phyloP scores from a whole-genome alignment of 1,139 yeast species.

The Cylindricascospora bacillispora region DNA sequence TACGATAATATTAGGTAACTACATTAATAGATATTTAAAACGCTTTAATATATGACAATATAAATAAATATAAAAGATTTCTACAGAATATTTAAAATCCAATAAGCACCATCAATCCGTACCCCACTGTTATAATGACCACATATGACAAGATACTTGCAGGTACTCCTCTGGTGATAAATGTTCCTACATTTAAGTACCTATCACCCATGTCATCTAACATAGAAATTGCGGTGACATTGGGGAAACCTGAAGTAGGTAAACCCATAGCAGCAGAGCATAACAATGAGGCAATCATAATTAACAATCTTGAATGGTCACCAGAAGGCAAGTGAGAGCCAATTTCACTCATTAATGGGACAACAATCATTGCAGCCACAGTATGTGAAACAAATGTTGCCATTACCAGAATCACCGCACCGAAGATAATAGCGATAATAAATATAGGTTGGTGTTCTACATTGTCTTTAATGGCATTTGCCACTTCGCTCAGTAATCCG shows the following conservation, averaged over 20 bases:
- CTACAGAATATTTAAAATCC: constrained; percentile 29
- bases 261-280: constrained; percentile 93
- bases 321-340: constrained; percentile 53
- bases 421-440: constrained; percentile 61
- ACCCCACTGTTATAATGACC: constrained; percentile 69
- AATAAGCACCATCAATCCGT: constrained; percentile 49
- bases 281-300: constrained; percentile 72
- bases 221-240: constrained; percentile 88
- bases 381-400: constrained; percentile 95
- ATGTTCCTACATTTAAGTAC: constrained; percentile 69
- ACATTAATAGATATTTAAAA: not conserved
- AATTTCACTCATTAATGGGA: constrained; percentile 79
- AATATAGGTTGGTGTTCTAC: constrained; percentile 54
- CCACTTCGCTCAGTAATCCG: constrained; percentile 71
- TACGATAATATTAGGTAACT: not conserved
- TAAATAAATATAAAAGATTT: not conserved
- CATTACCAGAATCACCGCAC: constrained; percentile 60
- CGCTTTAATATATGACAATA: constrained; percentile 1
- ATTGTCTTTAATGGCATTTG: constrained; percentile 47
- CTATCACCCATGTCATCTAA: constrained; percentile 82
- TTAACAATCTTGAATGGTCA: constrained; percentile 40
- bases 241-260: constrained; percentile 95
- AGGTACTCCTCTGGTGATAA: constrained; percentile 81
- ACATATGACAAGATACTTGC: constrained; percentile 61
- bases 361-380: constrained; percentile 83